These are phyloP conservation scores for Candida jianshihensis DNA, from an alignment of 805 yeast species.

Conservation along the genomic window DNA sequence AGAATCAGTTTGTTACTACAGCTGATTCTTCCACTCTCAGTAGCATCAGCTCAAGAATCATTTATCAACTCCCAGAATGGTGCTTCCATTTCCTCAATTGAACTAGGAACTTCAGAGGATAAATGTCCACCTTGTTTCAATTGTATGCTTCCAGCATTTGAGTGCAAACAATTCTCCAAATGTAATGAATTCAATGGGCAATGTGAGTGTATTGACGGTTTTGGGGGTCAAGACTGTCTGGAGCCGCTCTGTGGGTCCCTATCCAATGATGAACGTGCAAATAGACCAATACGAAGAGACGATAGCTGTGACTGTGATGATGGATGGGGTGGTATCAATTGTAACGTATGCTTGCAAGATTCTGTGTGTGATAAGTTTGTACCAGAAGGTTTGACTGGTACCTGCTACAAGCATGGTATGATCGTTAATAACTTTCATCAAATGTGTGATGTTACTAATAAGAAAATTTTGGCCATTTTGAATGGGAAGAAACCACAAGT, in stretches of 20 bases:
- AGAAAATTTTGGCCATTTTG: constrained; percentile 74
- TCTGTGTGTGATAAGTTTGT: constrained; percentile 75
- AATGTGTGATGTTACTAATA: constrained; percentile 91
- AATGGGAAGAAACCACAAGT: constrained; percentile 84
- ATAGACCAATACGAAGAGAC: constrained; percentile 55
- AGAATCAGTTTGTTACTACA: neutral
- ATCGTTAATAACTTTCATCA: constrained; percentile 76
- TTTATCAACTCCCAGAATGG: neutral
- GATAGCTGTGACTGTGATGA: constrained; percentile 60
- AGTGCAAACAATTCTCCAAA: constrained; percentile 83
- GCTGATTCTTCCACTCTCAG: neutral
- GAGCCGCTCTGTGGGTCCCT: constrained; percentile 83
- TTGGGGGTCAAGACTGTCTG: constrained; percentile 90
- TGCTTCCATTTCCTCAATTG: neutral
- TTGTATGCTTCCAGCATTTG: constrained; percentile 85
- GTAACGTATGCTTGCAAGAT: constrained; percentile 76
- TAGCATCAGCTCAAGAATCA: neutral
- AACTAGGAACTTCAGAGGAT: constrained; percentile 9
- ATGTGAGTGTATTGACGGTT: constrained; percentile 90
- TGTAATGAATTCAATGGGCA: constrained; percentile 86
- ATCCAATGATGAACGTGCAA: constrained; percentile 41
- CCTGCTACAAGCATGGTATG: constrained; percentile 83
- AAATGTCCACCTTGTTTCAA: constrained; percentile 91
- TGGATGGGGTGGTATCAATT: constrained; percentile 95
- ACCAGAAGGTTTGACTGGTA: constrained; percentile 81